These are phyloP conservation scores for Pseudogymnoascus sp. DNA, from an alignment of 2,329 filamentous ascomycete genomes.

Conservation along the genomic window DNA sequence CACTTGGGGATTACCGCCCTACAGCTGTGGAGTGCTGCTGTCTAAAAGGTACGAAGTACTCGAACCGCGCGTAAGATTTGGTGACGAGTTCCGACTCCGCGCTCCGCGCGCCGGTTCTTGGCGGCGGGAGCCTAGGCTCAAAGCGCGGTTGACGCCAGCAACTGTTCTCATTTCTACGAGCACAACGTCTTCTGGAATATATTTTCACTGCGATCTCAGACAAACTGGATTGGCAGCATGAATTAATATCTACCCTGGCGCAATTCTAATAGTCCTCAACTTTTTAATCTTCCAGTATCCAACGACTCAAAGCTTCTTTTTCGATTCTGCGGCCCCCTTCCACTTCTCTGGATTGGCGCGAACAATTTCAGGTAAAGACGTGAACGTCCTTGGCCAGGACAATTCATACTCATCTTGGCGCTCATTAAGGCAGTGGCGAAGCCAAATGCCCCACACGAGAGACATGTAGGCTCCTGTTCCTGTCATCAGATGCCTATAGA, in stretches of 20 bases:
- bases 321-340: neutral
- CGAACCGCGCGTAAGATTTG: constrained; percentile 7
- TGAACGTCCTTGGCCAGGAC: constrained; percentile 50
- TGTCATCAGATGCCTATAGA: constrained; percentile 56
- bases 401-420: constrained; percentile 57
- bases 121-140: neutral
- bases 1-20: constrained; percentile 1
- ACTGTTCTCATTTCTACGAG: neutral
- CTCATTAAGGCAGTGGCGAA: constrained; percentile 59
- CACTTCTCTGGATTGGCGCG: constrained; percentile 1
- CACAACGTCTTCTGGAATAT: neutral
- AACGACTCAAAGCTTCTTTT: neutral
- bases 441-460: constrained; percentile 63
- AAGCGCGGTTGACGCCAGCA: neutral
- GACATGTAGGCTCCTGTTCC: constrained; percentile 63
- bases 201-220: neutral
- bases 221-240: neutral
- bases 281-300: neutral
- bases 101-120: neutral
- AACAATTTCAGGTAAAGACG: constrained; percentile 32
- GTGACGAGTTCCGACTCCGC: neutral
- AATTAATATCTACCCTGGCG: neutral
- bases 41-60: constrained; percentile 5
- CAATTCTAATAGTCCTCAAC: neutral
- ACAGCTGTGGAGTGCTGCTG: neutral